phyloP scores from a whole-genome alignment of 2,329 filamentous ascomycete genomes.

The Trichoderma koningii region DNA sequence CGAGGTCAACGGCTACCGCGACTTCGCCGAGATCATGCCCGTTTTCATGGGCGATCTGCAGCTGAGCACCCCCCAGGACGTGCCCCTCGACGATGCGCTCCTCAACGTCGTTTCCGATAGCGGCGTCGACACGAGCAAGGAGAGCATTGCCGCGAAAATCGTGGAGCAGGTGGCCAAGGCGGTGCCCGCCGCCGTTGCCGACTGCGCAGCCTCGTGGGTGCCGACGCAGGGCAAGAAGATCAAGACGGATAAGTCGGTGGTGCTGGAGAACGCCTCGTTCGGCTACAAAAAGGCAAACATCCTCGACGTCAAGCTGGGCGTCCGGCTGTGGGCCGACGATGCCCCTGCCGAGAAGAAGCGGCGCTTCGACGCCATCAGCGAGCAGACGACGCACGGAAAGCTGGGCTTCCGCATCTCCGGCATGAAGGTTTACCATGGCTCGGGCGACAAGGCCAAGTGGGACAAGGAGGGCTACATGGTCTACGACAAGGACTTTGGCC shows the following conservation, averaged over 20 bases:
- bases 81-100: slow-evolving; percentile 52
- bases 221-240: slow-evolving; percentile 62
- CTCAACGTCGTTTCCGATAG: slow-evolving; percentile 47
- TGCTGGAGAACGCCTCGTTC: slow-evolving; percentile 79
- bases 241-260: slow-evolving; percentile 75
- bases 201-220: slow-evolving; percentile 41
- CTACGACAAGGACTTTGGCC: slow-evolving; percentile 66
- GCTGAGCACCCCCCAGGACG: slow-evolving; percentile 59
- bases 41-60: slow-evolving; percentile 78
- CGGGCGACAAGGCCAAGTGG: slow-evolving; percentile 52
- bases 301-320: slow-evolving; percentile 88
- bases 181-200: slow-evolving; percentile 14
- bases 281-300: slow-evolving; percentile 87
- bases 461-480: slow-evolving; percentile 59
- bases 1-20: slow-evolving; percentile 63
- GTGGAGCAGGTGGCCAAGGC: slow-evolving; percentile 38
- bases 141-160: slow-evolving; percentile 40
- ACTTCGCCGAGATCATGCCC: slow-evolving; percentile 80
- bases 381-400: slow-evolving; percentile 60
- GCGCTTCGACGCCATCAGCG: slow-evolving; percentile 61
- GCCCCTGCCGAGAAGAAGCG: slow-evolving; percentile 60
- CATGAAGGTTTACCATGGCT: slow-evolving; percentile 64
- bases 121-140: slow-evolving; percentile 40
- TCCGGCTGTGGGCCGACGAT: slow-evolving; percentile 80
- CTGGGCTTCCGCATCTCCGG: slow-evolving; percentile 66